Evolutionary conservation across 208 protist genomes (phyloP), one percentile per base, ranked within the genome.

Genomic region (Trypanosoma vivax): DNA sequence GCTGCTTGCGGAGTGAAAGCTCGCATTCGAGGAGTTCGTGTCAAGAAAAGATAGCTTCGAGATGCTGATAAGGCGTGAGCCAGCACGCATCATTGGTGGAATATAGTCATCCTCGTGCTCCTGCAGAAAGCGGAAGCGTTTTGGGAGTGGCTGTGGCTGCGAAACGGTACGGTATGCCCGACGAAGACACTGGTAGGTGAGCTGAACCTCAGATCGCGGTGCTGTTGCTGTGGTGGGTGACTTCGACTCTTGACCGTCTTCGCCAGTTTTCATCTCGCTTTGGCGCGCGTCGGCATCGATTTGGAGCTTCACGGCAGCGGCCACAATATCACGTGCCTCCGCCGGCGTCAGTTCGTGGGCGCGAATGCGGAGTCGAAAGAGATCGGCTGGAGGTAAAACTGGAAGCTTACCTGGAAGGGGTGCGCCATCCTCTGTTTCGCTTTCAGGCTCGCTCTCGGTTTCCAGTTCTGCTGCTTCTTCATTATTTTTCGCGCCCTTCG

Each of bases 71-170:
- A 79, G 67, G 3, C 83, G 75, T 9, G 79, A 88, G 23, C 83
- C 83, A 39, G 77, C 70, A 25, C 83, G 78, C 50, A 90, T 61
- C 27, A 75, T 71, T 0, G 72, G 58, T 3, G 83, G 79, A 37
- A 90, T 75, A 63, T 85, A 90, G 24, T 75, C 66, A 30, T 64
- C 79, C 39, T 82, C 83, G 57, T 67, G 68, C 42, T 90, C 76
- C 42, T 64, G 33, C 46, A 83, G 83, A 56, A 90, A 88, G 11
- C 50, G 65, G 47, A 24, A 70, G 13, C 30, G 82, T 58, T 56
- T 72, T 5, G 61, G 48, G 19, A 50, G 50, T 31, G 61, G 61
- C 2, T 2, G 64, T 16, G 60, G 60, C 9, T 56, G 51, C 27
- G 74, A 49, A 2, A 65, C 31, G 14, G 53, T 65, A 57, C 70